Evolutionary conservation across 768 basidiomycete species (phyloP), one percentile per base, ranked within the genome.

Genomic region (Lactarius pseudohatsudake): DNA sequence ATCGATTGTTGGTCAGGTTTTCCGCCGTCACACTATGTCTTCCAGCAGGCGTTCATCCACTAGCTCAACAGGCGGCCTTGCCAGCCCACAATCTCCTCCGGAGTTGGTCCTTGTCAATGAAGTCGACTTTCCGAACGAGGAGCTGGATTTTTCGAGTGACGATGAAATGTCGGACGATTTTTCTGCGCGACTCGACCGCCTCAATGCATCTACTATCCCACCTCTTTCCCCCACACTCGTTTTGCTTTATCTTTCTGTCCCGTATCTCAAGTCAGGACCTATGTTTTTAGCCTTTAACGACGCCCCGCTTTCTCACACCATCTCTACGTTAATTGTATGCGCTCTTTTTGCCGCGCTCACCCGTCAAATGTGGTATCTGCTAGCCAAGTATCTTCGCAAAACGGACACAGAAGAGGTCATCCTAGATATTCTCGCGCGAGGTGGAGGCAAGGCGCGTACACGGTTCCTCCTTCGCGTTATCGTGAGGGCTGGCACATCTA

Each of bases 321-420:
- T 90, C 34, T 76, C 84, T 34, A 75, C 79, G 1, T 74, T 90
- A 2, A 56, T 86, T 38, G 70, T 81, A 34, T 86, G 86, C 64
- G 86, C 86, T n/a, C 69, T 81, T 41, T 76, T 88, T 16, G 82
- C 89, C 8, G 82, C 81, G 38, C 84, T 89, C 68, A 80, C 85
- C 45, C 79, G 88, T 59, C 88, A 90, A 70, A 77, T 92, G 58
- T 89, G 87, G 86, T 91, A 89, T 76, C 83, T 91, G 80, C 82
- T 92, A n/a, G 85, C 86, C 55, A 81, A 87, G 38, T 90, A 92
- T 74, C 79, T 89, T 55, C 84, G 85, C 70, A 83, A 84, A 74
- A 80, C 82, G 38, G 85, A 89, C 67, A 74, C 87, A 43, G 86
- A 90, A 74, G 89, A 90, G 67, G 79, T 91, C 50, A 73, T 91